A percentile compares a stretch with the other conserved stretches of the same genome.
Conservation (phyloP, 441 rosid genomes). For the Mallotus japonicus region DNA sequence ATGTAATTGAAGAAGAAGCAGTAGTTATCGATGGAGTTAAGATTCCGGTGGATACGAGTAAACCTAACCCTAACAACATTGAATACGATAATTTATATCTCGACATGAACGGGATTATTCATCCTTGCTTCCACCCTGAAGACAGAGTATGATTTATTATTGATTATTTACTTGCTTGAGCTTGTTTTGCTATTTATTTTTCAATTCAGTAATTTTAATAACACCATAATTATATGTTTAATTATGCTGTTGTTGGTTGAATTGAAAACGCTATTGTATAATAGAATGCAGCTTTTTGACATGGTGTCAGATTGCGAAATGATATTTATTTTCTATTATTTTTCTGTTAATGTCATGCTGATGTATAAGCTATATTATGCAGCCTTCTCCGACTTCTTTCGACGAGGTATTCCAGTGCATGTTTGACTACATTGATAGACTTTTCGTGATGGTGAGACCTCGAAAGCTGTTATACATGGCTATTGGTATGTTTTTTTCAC, state of each 20-base stretch:
- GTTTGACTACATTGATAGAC: conserved; percentile 89
- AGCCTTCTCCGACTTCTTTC: conserved; percentile 83
- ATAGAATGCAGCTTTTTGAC: too few relatives aligned
- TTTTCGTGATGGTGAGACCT: conserved; percentile 88
- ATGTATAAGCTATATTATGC: conserved; percentile 26
- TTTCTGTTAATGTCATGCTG: neutral
- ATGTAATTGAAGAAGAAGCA: conserved; percentile 71
- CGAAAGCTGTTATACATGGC: conserved; percentile 83
- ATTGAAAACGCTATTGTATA: too few relatives aligned
- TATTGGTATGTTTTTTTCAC: conserved; percentile 51
- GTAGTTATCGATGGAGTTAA: conserved; percentile 66
- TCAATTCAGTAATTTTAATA: neutral
- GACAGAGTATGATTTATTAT: conserved; percentile 50
- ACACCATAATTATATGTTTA: too few relatives aligned
- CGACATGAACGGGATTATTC: conserved; percentile 92
- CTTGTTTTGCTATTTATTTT: neutral
- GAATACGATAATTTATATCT: conserved; percentile 87
- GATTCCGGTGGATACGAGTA: conserved; percentile 82
- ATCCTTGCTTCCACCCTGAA: conserved; percentile 94
- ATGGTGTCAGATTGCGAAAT: too few relatives aligned
- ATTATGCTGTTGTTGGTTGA: too few relatives aligned
- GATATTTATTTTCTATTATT: too few relatives aligned
- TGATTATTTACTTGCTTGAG: too few relatives aligned
- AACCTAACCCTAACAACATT: conserved; percentile 67
- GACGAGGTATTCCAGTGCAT: conserved; percentile 79